Evolutionary conservation across 345 rosid genomes (phyloP).

Genomic region (Atalantia buxifolia): DNA sequence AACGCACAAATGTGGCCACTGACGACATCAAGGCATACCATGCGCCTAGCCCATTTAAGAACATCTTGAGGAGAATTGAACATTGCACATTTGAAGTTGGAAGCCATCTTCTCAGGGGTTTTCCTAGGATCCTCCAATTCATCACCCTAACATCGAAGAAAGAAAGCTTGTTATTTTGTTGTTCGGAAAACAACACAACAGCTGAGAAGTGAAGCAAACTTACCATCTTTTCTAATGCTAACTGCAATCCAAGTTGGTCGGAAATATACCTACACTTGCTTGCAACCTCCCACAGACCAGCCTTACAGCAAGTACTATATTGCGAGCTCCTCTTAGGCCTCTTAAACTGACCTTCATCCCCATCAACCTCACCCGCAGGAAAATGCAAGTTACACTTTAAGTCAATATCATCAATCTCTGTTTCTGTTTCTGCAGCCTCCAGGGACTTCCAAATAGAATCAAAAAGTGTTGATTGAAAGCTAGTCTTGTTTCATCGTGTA

Average conservation of each 20-base stretch:
- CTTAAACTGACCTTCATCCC: constrained; percentile 87
- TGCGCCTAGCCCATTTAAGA: constrained; percentile 85
- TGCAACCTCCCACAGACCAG: constrained; percentile 95
- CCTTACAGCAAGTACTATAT: constrained; percentile 76
- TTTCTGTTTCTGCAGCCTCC: constrained; percentile 70
- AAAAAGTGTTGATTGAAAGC: constrained; percentile 74
- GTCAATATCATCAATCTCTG: constrained; percentile 97
- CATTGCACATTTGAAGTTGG: constrained; percentile 84
- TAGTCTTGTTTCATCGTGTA: constrained; percentile 87
- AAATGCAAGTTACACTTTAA: constrained; percentile 83
- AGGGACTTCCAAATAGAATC: constrained; percentile 69
- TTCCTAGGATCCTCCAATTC: constrained; percentile 86
- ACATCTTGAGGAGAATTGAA: constrained; percentile 60
- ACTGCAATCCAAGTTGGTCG: constrained; percentile 70
- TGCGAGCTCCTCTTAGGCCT: constrained; percentile 89
- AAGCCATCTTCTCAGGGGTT: constrained; percentile 93
- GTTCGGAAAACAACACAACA: constrained; percentile 7
- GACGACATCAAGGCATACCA: constrained; percentile 45
- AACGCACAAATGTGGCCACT: background rate
- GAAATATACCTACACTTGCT: constrained; percentile 90
- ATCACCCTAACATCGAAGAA: constrained; percentile 44
- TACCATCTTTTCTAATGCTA: constrained; percentile 69
- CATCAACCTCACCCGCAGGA: constrained; percentile 83
- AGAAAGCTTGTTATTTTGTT: background rate
- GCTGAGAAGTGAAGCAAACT: constrained; percentile 28